Conservation (phyloP, 1,284 basidiomycete genomes). For the Takashimella tepidaria region DNA sequence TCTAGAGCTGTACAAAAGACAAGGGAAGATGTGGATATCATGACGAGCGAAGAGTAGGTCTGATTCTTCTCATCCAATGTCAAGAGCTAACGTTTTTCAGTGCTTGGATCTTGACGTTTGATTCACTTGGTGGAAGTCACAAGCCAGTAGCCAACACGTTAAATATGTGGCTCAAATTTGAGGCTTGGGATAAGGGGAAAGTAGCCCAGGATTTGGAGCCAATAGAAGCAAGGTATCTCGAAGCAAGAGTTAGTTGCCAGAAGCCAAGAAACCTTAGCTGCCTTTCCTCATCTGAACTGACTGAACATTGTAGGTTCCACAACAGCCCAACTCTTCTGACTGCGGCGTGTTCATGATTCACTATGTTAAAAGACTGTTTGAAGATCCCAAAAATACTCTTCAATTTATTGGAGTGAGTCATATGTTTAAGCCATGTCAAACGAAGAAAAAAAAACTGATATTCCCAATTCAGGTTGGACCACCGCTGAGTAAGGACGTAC, state of each 20-base stretch:
- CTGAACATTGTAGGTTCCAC: slow-evolving; percentile 41
- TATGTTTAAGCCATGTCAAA: no score
- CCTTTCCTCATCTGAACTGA: neutral
- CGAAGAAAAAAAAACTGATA: no score
- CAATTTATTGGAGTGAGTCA: slow-evolving; percentile 37
- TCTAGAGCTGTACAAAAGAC: no score
- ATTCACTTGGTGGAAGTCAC: slow-evolving; percentile 75
- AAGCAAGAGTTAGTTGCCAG: slow-evolving; percentile 30
- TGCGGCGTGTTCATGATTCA: slow-evolving; percentile 52
- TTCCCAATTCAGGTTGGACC: no score
- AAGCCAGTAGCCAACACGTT: slow-evolving; percentile 60
- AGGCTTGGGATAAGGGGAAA: slow-evolving; percentile 72
- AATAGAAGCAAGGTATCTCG: slow-evolving; percentile 43
- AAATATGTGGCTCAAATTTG: slow-evolving; percentile 63
- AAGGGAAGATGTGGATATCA: slow-evolving; percentile 12
- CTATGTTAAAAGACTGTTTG: slow-evolving; percentile 42
- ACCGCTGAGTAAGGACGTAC: no score
- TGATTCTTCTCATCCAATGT: neutral
- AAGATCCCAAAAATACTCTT: slow-evolving; percentile 29
- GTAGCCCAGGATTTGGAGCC: slow-evolving; percentile 44
- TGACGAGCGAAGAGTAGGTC: slow-evolving; percentile 23
- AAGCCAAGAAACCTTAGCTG: slow-evolving; percentile 1
- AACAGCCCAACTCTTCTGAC: slow-evolving; percentile 52
- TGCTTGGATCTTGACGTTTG: slow-evolving; percentile 75
- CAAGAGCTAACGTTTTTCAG: no score